Conservation (phyloP, 1,139 yeast genomes). For the Zygosaccharomyces pseudobailii region DNA sequence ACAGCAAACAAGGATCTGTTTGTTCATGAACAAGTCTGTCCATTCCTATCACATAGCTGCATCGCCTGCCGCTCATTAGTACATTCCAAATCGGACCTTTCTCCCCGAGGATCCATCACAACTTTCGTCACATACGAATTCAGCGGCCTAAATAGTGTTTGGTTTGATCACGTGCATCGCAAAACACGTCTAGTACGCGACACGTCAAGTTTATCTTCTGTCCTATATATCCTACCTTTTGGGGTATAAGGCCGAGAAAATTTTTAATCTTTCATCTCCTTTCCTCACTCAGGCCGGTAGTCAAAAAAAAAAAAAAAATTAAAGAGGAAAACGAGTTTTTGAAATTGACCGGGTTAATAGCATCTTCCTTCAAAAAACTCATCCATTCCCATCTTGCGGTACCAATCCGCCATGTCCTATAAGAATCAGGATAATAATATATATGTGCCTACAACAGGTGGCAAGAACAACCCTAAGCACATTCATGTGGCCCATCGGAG, state of each 20-base stretch:
- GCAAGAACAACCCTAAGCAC: constrained; percentile 43
- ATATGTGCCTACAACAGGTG: constrained; percentile 35
- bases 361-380: neutral
- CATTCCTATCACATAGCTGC: neutral
- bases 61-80: constrained; percentile 1
- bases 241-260: constrained; percentile 4
- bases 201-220: neutral
- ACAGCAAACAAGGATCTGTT: neutral
- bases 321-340: neutral
- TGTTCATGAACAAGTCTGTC: neutral
- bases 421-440: constrained; percentile 16
- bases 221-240: constrained; percentile 2
- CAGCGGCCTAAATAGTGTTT: neutral
- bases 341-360: neutral
- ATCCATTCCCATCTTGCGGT: neutral
- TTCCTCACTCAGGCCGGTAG: constrained; percentile 1
- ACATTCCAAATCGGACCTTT: neutral
- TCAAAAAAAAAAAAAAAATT: neutral
- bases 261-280: constrained; percentile 4
- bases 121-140: neutral
- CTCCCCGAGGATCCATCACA: neutral
- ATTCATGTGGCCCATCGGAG: constrained; percentile 91
- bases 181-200: constrained; percentile 1
- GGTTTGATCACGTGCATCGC: neutral
- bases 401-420: constrained; percentile 10